A percentile compares a stretch with the other conserved stretches of the same genome.
Evolutionary conservation across 768 basidiomycete genomes (phyloP).

Genomic region (Tricholoma sp.): DNA sequence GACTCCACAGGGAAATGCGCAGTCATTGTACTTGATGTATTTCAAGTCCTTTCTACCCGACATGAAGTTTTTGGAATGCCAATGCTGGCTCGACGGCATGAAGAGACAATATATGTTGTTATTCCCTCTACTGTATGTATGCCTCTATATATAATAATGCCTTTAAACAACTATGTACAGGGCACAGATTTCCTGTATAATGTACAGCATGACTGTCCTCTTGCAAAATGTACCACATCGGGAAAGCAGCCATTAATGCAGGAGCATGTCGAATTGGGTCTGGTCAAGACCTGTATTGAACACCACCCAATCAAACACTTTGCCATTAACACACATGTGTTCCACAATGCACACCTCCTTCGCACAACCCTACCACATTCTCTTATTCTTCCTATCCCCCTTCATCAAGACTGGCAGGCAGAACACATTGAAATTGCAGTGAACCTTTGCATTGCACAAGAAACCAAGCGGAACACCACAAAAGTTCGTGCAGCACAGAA

Average conservation of each 20-base stretch:
- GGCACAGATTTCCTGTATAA: constrained; percentile 13
- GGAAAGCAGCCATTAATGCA: constrained; percentile 10
- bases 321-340: not conserved
- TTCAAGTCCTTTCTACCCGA: constrained; percentile 10
- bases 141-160: not conserved
- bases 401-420: not conserved
- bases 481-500: not conserved
- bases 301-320: not conserved
- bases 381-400: not conserved
- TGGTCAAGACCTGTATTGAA: not conserved
- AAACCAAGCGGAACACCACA: not conserved
- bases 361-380: not conserved
- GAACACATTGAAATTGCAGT: not conserved
- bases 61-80: constrained; percentile 21
- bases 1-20: not conserved
- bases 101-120: constrained; percentile 5
- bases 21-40: constrained; percentile 14
- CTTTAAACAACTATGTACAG: constrained; percentile 8
- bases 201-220: no score
- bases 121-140: constrained; percentile 13
- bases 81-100: constrained; percentile 10
- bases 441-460: not conserved
- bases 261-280: constrained; percentile 5
- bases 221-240: constrained; percentile 11
- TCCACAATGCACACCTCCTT: not conserved